Evolutionary conservation across 2,329 filamentous ascomycete species (phyloP), one percentile per base, ranked within the genome.

Genomic region (Aspergillus udagawae): DNA sequence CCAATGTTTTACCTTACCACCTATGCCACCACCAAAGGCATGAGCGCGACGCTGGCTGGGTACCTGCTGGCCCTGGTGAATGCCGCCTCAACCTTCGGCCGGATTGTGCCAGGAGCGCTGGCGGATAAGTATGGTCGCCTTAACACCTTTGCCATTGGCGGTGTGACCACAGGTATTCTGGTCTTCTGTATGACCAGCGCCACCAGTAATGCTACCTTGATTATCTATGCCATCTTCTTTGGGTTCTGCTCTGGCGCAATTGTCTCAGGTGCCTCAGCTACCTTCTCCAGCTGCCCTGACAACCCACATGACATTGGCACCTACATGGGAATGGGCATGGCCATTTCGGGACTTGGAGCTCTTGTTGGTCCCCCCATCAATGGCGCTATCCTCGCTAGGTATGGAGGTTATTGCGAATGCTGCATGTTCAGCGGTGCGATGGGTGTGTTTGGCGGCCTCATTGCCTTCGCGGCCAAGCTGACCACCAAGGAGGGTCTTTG

Each of bases 41-140:
- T 81, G 0, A 69, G 70, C 55, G 64, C 76, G 3, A 75, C 79
- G 0, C 68, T 88, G 1, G 82, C 83, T 0, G 86, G 83, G 58
- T 89, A 87, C 65, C 76, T 89, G n/a, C 71, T 89, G 2, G 80
- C 86, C 3, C 83, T 89, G 47, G 76, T 88, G 63, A 89, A 89
- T 66, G 82, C 77, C 0, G 80, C 84, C 1, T 84, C 82, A 0
- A 78, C 78, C 0, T 77, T 82, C 44, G 84, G 83, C 0, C 79
- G 83, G 2, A 75, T 85, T 28, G 70, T 85, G 3, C 82, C 84
- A 0, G 82, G 81, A 0, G 67, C 83, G 8, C 62, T 86, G 10
- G 83, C 80, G 0, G 83, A 87, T 63, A 80, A 77, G 54, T 75
- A 75, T 49, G 83, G 83, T 0, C 75, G 79, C 0, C 57, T 86